Percentiles rank a stretch among this genome's conserved stretches.
phyloP scores from a whole-genome alignment of 805 yeast genomes.

The Saturnispora hagleri region DNA sequence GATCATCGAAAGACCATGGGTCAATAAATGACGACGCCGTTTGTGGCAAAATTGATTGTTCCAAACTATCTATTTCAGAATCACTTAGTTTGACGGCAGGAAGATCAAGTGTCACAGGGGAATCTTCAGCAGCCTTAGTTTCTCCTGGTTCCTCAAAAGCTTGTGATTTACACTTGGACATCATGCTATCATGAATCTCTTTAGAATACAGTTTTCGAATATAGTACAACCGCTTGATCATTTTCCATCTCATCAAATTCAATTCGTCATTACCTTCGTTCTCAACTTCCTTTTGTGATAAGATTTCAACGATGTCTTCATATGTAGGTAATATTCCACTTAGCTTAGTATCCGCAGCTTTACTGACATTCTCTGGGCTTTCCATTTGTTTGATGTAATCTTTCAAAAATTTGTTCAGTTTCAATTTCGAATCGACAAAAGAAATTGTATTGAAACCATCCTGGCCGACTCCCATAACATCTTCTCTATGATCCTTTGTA shows the following conservation, averaged over 20 bases:
- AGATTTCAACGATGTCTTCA: slow-evolving; percentile 47
- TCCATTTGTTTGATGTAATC: slow-evolving; percentile 39
- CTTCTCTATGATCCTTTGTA: slow-evolving; percentile 52
- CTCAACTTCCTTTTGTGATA: slow-evolving; percentile 34
- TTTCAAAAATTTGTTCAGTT: slow-evolving; percentile 46
- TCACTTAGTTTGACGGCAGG: slow-evolving; percentile 34
- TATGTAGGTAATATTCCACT: slow-evolving; percentile 35
- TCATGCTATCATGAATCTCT: slow-evolving; percentile 4
- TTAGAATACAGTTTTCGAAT: slow-evolving; percentile 57
- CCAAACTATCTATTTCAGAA: slow-evolving; percentile 33
- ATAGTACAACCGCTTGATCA: slow-evolving; percentile 63
- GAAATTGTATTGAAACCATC: slow-evolving; percentile 49
- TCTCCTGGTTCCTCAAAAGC: neutral
- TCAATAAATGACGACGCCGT: slow-evolving; percentile 46
- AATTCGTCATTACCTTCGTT: slow-evolving; percentile 19
- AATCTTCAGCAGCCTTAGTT: slow-evolving; percentile 23
- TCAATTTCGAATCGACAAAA: slow-evolving; percentile 41
- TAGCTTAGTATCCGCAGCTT: slow-evolving; percentile 21
- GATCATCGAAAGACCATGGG: slow-evolving; percentile 86
- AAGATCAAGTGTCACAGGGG: slow-evolving; percentile 8
- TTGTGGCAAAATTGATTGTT: slow-evolving; percentile 28
- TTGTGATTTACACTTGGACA: neutral
- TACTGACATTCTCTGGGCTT: slow-evolving; percentile 7
- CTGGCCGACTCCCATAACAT: slow-evolving; percentile 67
- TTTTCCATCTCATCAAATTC: slow-evolving; percentile 58